Conservation (phyloP, 208 protist species). For the Tetramitus jugosus region DNA sequence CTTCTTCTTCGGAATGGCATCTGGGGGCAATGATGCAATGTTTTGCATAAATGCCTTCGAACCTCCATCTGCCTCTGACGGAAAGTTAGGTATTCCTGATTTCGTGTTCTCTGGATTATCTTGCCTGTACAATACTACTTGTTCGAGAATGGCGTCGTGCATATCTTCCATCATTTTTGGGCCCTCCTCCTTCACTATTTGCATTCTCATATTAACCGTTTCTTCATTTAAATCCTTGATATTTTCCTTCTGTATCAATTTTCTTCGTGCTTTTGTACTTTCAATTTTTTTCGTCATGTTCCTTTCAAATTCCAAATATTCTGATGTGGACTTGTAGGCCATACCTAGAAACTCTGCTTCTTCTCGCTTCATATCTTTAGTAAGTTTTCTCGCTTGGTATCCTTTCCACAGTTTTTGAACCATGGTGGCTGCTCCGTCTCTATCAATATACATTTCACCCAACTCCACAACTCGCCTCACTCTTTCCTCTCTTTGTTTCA, state of each 20-base stretch:
- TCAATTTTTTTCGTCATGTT: constrained; percentile 40
- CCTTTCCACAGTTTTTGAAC: constrained; percentile 73
- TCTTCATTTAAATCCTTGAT: constrained; percentile 65
- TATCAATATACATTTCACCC: constrained; percentile 33
- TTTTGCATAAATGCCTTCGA: constrained; percentile 52
- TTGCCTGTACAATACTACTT: constrained; percentile 71
- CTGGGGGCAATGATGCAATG: not conserved
- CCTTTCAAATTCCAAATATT: constrained; percentile 7
- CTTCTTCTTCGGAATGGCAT: not conserved
- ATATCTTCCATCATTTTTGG: constrained; percentile 79
- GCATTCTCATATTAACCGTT: constrained; percentile 55
- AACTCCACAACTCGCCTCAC: constrained; percentile 27
- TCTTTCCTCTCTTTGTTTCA: constrained; percentile 71
- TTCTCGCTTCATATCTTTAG: constrained; percentile 51
- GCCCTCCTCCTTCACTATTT: constrained; percentile 74
- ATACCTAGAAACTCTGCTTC: constrained; percentile 79
- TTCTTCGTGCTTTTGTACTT: constrained; percentile 49
- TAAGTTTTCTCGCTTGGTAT: constrained; percentile 65
- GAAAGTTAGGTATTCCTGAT: constrained; percentile 59
- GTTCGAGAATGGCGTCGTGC: constrained; percentile 75
- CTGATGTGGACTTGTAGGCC: constrained; percentile 19
- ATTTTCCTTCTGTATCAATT: constrained; percentile 73
- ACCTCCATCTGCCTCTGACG: constrained; percentile 68
- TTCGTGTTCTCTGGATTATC: constrained; percentile 59
- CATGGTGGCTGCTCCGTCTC: constrained; percentile 64